A percentile compares a stretch with the other conserved stretches of the same genome.
phyloP scores from a whole-genome alignment of 768 basidiomycete species.

The Russula virescens region DNA sequence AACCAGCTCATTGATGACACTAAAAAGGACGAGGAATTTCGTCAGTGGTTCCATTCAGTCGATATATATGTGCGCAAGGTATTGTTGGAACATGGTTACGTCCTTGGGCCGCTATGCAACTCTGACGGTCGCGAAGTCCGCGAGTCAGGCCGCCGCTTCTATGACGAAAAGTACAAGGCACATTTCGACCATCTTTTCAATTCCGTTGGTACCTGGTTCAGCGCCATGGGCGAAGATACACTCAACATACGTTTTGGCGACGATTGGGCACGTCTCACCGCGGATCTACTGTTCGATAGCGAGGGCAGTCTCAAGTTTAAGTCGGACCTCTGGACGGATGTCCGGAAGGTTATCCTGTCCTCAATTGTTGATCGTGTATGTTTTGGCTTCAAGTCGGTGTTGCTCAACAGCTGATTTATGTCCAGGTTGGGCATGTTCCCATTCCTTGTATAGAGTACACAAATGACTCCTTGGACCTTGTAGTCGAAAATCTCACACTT shows the following conservation, averaged over 20 bases:
- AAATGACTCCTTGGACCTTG: conserved; percentile 78
- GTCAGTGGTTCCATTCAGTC: conserved; percentile 63
- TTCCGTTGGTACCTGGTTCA: conserved; percentile 71
- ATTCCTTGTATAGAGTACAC: conserved; percentile 95
- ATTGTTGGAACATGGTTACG: conserved; percentile 76
- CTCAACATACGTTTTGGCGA: conserved; percentile 76
- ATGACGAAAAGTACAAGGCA: conserved; percentile 61
- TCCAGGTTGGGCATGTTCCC: conserved; percentile 69
- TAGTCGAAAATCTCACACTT: conserved; percentile 89
- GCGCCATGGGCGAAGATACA: conserved; percentile 78
- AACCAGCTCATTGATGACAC: conserved; percentile 71
- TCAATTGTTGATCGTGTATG: conserved; percentile 65
- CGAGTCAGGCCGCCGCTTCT: conserved; percentile 73
- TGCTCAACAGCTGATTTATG: background rate
- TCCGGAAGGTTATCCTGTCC: conserved; percentile 78
- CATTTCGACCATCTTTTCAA: conserved; percentile 82
- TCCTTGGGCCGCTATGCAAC: conserved; percentile 74
- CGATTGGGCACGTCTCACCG: conserved; percentile 76
- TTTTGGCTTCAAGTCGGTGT: background rate
- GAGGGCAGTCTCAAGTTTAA: conserved; percentile 89
- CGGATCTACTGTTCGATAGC: conserved; percentile 72
- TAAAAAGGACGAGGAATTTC: conserved; percentile 64
- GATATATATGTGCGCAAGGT: conserved; percentile 62
- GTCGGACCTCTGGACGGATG: conserved; percentile 81
- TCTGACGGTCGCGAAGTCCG: conserved; percentile 55